Evolutionary conservation across 2,329 filamentous ascomycete genomes (phyloP), one percentile per base, ranked within the genome.

Genomic region (Alternaria arbusti): DNA sequence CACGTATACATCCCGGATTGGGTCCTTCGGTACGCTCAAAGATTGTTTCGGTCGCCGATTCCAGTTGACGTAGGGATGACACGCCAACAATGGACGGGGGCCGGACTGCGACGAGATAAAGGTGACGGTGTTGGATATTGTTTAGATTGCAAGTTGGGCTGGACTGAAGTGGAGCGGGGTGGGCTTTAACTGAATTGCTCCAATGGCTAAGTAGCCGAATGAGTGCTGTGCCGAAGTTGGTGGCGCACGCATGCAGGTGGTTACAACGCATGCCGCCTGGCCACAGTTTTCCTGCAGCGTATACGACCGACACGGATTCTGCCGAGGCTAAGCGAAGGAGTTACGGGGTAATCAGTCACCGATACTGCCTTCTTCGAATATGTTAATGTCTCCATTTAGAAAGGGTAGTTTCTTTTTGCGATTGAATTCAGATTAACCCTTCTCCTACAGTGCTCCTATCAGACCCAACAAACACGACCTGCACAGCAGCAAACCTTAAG

Each of bases 401-500:
- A 36, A 36, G 13, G 7, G 3, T 36, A 1, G 32, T 36, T n/a
- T n/a, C 13, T n/a, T 36, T 4, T 36, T 36, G 32, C 32, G 32
- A n/a, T 36, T 36, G 32, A 36, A 36, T 36, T n/a, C 7, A 36
- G 0, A 36, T 4, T 36, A 36, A 36, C 0, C 32, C 13, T 36
- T 13, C 12, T 36, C 30, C 32, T n/a, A 4, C 32, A 4, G 32
- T 36, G 6, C 32, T 36, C 32, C 32, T 36, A n/a, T 36, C 32
- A 36, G 32, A 57, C n/a, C 57, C 43, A 6, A 59, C 57, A 40
- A 59, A 59, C 2, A 54, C 57, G 5, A 54, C 50, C 15, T 59
- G 49, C 1, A 59, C 43, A 22, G 57, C 57, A 15, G 57, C 50
- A 17, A 59, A 59, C 2, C 57, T 54, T 36, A 4, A 13, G 9